Conservation (phyloP, 257 asterid species). For the Capsicum chinense region DNA sequence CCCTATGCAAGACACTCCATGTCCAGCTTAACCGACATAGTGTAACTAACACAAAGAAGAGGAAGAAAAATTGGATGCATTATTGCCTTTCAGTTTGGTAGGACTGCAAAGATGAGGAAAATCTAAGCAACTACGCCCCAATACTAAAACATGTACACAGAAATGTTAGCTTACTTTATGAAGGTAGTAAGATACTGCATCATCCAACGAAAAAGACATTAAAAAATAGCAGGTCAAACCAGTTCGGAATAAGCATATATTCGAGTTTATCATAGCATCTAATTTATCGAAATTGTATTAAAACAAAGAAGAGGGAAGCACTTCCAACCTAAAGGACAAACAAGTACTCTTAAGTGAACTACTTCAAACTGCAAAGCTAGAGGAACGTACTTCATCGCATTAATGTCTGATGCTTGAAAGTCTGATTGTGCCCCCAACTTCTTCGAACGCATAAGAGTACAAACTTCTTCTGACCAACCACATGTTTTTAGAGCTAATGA, state of each 20-base stretch:
- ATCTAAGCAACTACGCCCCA: conserved; percentile 4
- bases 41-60: not conserved
- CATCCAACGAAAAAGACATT: not conserved
- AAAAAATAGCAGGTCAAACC: not conserved
- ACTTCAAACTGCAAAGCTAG: conserved; percentile 27
- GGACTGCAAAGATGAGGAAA: not conserved
- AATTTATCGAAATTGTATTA: not conserved
- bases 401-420: conserved; percentile 40
- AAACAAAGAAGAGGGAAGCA: conserved; percentile 14
- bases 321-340: not conserved
- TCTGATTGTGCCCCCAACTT: conserved; percentile 54
- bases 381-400: conserved; percentile 68
- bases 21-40: not conserved
- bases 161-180: not conserved
- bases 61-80: not conserved
- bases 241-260: not conserved
- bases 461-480: conserved; percentile 87
- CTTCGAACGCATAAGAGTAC: conserved; percentile 62
- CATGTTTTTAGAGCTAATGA: conserved; percentile 62
- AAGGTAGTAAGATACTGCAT: not conserved
- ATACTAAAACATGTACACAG: not conserved
- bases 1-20: not conserved
- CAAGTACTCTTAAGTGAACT: not conserved
- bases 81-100: conserved; percentile 17
- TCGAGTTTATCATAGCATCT: not conserved